Evolutionary conservation across 2,329 filamentous ascomycete species (phyloP).

Genomic region (Colletotrichum spaethianum): DNA sequence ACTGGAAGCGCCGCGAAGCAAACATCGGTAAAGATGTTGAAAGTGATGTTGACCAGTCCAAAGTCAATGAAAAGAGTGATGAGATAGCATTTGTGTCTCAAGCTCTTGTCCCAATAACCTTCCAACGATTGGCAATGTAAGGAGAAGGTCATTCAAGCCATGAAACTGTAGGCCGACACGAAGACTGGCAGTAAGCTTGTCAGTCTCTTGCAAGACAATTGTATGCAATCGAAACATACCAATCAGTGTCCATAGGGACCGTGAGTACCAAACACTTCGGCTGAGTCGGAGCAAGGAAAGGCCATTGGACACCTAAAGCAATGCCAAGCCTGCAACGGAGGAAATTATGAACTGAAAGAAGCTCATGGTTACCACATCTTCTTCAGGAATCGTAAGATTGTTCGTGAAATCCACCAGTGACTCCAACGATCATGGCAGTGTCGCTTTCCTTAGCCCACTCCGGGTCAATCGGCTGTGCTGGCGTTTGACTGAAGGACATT

Average conservation of each 20-base stretch:
- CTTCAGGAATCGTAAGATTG: conserved; percentile 50
- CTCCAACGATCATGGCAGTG: conserved; percentile 43
- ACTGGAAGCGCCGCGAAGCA: conserved; percentile 58
- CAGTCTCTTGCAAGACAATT: background rate
- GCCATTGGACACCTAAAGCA: conserved; percentile 46
- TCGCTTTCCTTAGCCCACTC: conserved; percentile 47
- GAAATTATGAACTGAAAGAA: conserved; percentile 63
- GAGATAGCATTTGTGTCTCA: conserved; percentile 21
- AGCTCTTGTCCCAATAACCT: conserved; percentile 29
- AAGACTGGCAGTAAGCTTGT: conserved; percentile 27
- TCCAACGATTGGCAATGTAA: conserved; percentile 17
- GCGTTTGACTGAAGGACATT: conserved; percentile 15
- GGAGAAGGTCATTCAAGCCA: conserved; percentile 39
- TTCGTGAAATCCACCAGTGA: conserved; percentile 48
- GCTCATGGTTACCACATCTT: conserved; percentile 53
- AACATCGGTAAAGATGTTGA: conserved; percentile 51
- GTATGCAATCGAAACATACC: conserved; percentile 18
- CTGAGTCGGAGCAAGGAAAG: conserved; percentile 44
- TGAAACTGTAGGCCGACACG: conserved; percentile 43
- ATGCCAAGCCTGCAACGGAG: conserved; percentile 46
- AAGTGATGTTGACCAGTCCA: conserved; percentile 19
- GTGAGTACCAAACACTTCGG: conserved; percentile 45
- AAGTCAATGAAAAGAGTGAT: conserved; percentile 26
- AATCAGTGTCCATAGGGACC: conserved; percentile 45
- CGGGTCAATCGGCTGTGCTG: conserved; percentile 34